phyloP scores from a whole-genome alignment of 2,329 filamentous ascomycete species.

The Periconia digitata region DNA sequence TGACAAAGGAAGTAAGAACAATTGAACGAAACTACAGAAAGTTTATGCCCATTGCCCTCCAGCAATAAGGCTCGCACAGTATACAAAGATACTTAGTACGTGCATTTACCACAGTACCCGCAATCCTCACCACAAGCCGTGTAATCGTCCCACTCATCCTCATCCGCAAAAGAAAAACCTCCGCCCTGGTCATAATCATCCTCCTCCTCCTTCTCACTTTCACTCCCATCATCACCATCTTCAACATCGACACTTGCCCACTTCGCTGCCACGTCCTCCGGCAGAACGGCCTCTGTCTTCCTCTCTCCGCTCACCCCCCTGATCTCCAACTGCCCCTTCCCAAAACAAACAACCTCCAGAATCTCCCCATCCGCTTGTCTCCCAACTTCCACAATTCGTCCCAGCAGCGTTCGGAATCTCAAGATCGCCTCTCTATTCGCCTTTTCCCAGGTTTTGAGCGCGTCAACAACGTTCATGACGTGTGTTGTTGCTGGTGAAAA shows the following conservation, averaged over 20 bases:
- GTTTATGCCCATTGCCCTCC: too few relatives aligned
- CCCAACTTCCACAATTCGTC: conserved; percentile 32
- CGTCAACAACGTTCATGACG: conserved; percentile 41
- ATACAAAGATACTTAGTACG: conserved; percentile 22
- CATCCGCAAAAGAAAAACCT: not conserved
- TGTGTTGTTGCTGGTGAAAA: conserved; percentile 45
- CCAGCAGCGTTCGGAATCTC: conserved; percentile 30
- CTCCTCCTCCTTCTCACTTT: not conserved
- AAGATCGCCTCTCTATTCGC: conserved; percentile 36
- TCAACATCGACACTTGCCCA: conserved; percentile 11
- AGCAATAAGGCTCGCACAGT: too few relatives aligned
- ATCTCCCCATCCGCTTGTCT: conserved; percentile 15
- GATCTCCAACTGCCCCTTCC: conserved; percentile 38
- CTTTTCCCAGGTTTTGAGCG: conserved; percentile 47
- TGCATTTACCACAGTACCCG: conserved; percentile 43
- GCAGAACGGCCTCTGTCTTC: conserved; percentile 28
- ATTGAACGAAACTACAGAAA: too few relatives aligned
- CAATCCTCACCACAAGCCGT: conserved; percentile 42
- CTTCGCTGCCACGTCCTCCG: conserved; percentile 7
- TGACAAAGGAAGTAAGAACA: too few relatives aligned
- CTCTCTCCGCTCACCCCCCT: conserved; percentile 30
- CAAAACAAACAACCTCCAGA: conserved; percentile 40
- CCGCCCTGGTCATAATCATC: not conserved
- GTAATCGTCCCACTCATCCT: conserved; percentile 21
- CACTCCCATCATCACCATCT: not conserved